These are phyloP conservation scores for Aquilaria agallochum DNA, from an alignment of 441 rosid genomes.

Conservation along the genomic window DNA sequence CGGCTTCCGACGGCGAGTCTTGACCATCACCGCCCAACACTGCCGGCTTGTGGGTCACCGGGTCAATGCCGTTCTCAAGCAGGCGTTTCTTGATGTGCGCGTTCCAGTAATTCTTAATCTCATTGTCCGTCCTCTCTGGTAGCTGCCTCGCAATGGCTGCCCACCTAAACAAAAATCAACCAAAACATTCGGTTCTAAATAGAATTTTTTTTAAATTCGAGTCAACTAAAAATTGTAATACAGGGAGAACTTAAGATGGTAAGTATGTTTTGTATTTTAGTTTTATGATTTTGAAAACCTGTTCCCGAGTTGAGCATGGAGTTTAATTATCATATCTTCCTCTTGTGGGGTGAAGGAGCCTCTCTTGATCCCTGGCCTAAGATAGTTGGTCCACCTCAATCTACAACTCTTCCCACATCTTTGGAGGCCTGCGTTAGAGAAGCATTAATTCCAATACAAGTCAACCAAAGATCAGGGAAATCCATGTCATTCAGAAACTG, in stretches of 20 bases:
- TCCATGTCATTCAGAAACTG: too few relatives aligned
- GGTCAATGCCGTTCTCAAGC: background rate
- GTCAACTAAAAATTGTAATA: too few relatives aligned
- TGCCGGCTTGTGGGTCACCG: background rate
- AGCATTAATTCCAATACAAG: too few relatives aligned
- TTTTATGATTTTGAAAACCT: background rate
- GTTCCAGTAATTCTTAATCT: constrained; percentile 12
- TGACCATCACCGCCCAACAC: background rate
- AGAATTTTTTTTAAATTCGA: too few relatives aligned
- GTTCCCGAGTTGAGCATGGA: constrained; percentile 8
- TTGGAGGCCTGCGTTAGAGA: background rate
- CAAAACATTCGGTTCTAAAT: too few relatives aligned
- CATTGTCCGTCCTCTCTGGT: constrained; percentile 10
- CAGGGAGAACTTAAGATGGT: too few relatives aligned
- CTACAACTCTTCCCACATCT: background rate
- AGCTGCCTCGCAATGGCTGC: constrained; percentile 9
- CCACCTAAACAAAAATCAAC: constrained; percentile 1
- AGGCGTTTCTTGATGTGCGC: constrained; percentile 5
- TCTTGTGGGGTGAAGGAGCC: constrained; percentile 8
- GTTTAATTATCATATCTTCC: constrained; percentile 7
- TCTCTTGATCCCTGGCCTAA: constrained; percentile 13
- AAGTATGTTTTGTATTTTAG: background rate
- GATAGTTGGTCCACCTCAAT: constrained; percentile 10
- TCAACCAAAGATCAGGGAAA: too few relatives aligned
- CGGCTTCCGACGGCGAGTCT: too few relatives aligned